These are phyloP conservation scores for Meira nashicola DNA, from an alignment of 1,284 basidiomycete species.

Conservation along the genomic window DNA sequence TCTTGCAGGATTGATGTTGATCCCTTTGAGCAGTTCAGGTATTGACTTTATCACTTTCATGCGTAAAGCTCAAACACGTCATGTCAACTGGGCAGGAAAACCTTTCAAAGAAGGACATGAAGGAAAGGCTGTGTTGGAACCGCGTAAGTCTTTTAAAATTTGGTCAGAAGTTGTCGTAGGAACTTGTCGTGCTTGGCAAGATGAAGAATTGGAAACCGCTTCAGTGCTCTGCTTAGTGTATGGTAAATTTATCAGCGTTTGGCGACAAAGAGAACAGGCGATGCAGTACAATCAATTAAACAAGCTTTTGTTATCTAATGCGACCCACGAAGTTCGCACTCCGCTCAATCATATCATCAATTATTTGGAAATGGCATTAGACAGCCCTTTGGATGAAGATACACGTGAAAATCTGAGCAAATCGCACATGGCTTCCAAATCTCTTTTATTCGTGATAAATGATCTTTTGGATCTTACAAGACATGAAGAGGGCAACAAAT, in stretches of 20 bases:
- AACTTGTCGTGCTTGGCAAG: conserved; percentile 70
- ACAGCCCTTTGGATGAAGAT: conserved; percentile 71
- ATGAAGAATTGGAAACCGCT: conserved; percentile 81
- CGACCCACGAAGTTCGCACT: conserved; percentile 71
- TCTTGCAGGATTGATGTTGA: conserved; percentile 73
- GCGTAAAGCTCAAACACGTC: conserved; percentile 66
- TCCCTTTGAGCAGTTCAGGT: conserved; percentile 58
- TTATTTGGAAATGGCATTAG: conserved; percentile 74
- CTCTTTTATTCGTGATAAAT: conserved; percentile 63
- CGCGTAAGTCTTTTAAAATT: conserved; percentile 53
- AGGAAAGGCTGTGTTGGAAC: conserved; percentile 35
- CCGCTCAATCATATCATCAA: conserved; percentile 57
- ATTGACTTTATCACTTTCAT: conserved; percentile 71
- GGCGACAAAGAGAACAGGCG: conserved; percentile 77
- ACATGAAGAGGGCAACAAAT: conserved; percentile 73
- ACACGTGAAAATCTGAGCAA: conserved; percentile 73
- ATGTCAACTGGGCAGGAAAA: conserved; percentile 46
- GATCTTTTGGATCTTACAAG: conserved; percentile 78
- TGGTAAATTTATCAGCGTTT: conserved; percentile 80
- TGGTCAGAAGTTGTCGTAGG: conserved; percentile 77
- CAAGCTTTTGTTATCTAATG: conserved; percentile 76
- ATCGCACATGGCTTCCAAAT: conserved; percentile 76
- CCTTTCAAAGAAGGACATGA: conserved; percentile 64
- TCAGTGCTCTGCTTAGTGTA: conserved; percentile 78
- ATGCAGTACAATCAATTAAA: conserved; percentile 73